phyloP scores from a whole-genome alignment of 140 eudicot genomes.

The Senecio squalidus region DNA sequence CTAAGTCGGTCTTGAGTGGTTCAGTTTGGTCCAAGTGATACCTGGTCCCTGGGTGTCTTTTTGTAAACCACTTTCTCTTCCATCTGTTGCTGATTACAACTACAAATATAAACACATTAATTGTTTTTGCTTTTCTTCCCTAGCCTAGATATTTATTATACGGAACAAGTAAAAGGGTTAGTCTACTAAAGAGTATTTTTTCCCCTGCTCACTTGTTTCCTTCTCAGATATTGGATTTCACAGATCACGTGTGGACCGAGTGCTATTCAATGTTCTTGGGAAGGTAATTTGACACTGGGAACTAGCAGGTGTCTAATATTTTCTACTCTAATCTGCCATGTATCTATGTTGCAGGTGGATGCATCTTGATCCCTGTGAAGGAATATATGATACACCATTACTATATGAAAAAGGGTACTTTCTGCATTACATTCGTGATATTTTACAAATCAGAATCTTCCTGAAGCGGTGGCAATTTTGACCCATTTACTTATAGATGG shows the following conservation, averaged over 20 bases:
- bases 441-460: neutral
- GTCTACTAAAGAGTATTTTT: neutral
- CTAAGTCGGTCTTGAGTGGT: too few relatives aligned
- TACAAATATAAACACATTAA: too few relatives aligned
- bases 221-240: slow-evolving; percentile 68
- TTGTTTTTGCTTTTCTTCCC: too few relatives aligned
- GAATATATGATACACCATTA: slow-evolving; percentile 85
- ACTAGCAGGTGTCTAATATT: neutral
- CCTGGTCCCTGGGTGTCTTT: too few relatives aligned
- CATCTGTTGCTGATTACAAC: too few relatives aligned
- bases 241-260: slow-evolving; percentile 99
- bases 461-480: slow-evolving; percentile 1
- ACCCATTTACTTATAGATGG: neutral
- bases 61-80: too few relatives aligned
- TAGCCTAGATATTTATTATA: neutral
- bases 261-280: slow-evolving; percentile 71
- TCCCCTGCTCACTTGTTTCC: slow-evolving; percentile 5
- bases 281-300: slow-evolving; percentile 44
- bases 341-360: slow-evolving; percentile 64
- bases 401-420: slow-evolving; percentile 92
- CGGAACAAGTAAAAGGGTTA: neutral
- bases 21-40: too few relatives aligned
- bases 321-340: slow-evolving; percentile 3
- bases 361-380: slow-evolving; percentile 99
- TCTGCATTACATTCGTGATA: slow-evolving; percentile 10